Conservation (phyloP, 1,284 basidiomycete species). For the Boletellus sp. region DNA sequence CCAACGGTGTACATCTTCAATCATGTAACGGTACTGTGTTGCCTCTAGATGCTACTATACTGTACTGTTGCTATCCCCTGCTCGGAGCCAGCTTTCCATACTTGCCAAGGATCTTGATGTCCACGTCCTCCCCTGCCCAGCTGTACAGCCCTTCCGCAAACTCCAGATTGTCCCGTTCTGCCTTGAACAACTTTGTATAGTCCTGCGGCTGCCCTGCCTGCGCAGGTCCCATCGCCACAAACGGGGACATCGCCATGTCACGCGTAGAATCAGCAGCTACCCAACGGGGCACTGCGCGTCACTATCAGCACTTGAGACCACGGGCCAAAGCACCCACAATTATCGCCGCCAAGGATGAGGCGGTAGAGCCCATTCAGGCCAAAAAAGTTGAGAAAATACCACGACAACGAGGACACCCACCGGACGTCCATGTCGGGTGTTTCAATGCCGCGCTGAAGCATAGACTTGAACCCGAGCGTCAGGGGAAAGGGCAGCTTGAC, state of each 20-base stretch:
- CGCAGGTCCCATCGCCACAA: slow-evolving; percentile 56
- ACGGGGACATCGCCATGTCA: slow-evolving; percentile 71
- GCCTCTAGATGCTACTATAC: slow-evolving; percentile 20
- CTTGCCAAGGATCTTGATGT: slow-evolving; percentile 70
- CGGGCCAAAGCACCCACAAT: slow-evolving; percentile 55
- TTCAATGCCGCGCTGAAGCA: slow-evolving; percentile 95
- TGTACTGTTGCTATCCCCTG: slow-evolving; percentile 23
- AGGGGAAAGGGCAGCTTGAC: slow-evolving; percentile 97
- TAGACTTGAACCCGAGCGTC: slow-evolving; percentile 97
- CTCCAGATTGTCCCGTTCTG: slow-evolving; percentile 91
- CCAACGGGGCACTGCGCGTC: slow-evolving; percentile 17
- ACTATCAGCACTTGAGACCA: slow-evolving; percentile 13
- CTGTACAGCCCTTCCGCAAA: slow-evolving; percentile 82
- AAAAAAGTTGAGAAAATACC: slow-evolving; percentile 99
- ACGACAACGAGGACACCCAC: slow-evolving; percentile 98
- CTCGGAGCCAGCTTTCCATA: slow-evolving; percentile 55
- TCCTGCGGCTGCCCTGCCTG: slow-evolving; percentile 71
- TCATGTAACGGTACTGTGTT: slow-evolving; percentile 27
- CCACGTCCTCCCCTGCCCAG: slow-evolving; percentile 80
- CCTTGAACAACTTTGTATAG: slow-evolving; percentile 85
- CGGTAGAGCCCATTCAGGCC: slow-evolving; percentile 95
- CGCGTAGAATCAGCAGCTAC: slow-evolving; percentile 74
- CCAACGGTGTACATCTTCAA: slow-evolving; percentile 26
- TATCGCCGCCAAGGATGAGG: slow-evolving; percentile 88
- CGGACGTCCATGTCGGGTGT: slow-evolving; percentile 96